phyloP scores from a whole-genome alignment of 495 filamentous ascomycete species.

The Xylaria grammica region DNA sequence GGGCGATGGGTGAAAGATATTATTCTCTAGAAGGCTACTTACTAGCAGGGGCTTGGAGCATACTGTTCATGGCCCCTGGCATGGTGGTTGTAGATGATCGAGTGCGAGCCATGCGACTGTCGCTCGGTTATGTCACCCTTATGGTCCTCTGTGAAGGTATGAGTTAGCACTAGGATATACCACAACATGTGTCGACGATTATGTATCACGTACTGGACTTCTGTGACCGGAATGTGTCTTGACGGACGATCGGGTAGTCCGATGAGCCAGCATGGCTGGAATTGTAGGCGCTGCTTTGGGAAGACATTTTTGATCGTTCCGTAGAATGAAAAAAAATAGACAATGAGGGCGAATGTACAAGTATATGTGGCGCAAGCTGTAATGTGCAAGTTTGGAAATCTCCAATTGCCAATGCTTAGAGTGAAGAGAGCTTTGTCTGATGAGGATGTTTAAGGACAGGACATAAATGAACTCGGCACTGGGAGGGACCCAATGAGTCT shows the following conservation, averaged over 20 bases:
- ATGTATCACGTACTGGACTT: slow-evolving; percentile 3
- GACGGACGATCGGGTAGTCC: not conserved
- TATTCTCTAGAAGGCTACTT: not conserved
- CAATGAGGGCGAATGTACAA: not conserved
- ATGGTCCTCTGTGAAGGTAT: slow-evolving; percentile 10
- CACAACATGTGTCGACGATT: too few relatives aligned
- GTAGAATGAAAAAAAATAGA: not conserved
- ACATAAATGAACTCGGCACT: not conserved
- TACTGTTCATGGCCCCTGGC: slow-evolving; percentile 2
- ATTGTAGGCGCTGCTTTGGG: not conserved
- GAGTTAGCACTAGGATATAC: not conserved
- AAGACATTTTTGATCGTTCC: slow-evolving; percentile 12
- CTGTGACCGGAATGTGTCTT: slow-evolving; percentile 7
- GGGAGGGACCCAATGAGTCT: not conserved
- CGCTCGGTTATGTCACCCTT: not conserved
- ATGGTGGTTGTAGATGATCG: slow-evolving; percentile 14
- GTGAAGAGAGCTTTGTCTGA: not conserved
- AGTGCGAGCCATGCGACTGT: not conserved
- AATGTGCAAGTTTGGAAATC: slow-evolving; percentile 1
- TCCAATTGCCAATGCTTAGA: not conserved
- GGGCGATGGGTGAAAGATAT: not conserved
- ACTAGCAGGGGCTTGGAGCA: slow-evolving; percentile 17
- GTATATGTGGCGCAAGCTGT: not conserved
- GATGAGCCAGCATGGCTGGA: not conserved
- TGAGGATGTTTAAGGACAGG: not conserved